Percentiles rank a stretch among this genome's conserved stretches.
Conservation (phyloP, 208 protist species). For the Trichomonas tenax region DNA sequence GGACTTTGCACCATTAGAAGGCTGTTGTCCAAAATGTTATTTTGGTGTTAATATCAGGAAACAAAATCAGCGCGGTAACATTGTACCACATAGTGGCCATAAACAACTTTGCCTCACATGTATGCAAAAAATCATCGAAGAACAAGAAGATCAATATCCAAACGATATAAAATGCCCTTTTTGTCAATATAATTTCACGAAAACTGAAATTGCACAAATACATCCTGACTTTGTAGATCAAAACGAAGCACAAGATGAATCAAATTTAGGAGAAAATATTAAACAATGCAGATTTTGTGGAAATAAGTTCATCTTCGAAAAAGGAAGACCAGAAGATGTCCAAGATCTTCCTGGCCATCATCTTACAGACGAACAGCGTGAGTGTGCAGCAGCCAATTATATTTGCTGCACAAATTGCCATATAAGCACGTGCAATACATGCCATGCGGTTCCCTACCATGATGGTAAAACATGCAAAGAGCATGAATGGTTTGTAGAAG, state of each 20-base stretch:
- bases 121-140: background rate
- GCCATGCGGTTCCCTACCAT: background rate
- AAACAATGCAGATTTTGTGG: background rate
- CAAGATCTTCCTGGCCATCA: background rate
- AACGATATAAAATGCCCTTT: background rate
- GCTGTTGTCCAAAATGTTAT: background rate
- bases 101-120: background rate
- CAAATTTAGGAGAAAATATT: background rate
- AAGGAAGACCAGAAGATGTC: background rate
- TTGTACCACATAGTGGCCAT: background rate
- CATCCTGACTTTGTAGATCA: background rate
- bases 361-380: background rate
- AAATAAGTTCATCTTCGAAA: background rate
- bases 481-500: background rate
- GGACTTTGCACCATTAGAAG: background rate
- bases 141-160: background rate
- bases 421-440: background rate
- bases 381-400: background rate
- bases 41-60: background rate
- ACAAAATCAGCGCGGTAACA: background rate
- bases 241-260: background rate
- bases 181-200: background rate
- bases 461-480: background rate
- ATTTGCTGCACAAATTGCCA: background rate
- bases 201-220: background rate